Percentiles rank a stretch among this genome's conserved stretches.
phyloP scores from a whole-genome alignment of 1,284 basidiomycete genomes.

The Fomitopsis betulina region DNA sequence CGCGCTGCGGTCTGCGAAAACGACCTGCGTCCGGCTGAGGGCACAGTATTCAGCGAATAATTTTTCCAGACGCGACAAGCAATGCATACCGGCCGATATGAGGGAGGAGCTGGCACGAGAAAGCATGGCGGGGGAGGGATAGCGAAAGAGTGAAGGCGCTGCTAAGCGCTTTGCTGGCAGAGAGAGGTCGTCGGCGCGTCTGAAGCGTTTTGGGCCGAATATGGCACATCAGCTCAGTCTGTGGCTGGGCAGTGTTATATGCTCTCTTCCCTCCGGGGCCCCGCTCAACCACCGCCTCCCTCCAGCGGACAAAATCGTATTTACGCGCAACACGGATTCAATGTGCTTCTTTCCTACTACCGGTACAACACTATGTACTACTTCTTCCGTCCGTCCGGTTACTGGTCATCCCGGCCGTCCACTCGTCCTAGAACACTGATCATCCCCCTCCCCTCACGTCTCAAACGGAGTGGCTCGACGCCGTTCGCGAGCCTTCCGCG shows the following conservation, averaged over 20 bases:
- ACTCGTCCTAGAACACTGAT: neutral
- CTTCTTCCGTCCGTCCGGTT: neutral
- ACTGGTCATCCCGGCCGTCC: neutral
- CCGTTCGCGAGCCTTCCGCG: slow-evolving; percentile 66
- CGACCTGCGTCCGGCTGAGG: slow-evolving; percentile 61
- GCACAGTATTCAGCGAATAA: slow-evolving; percentile 10
- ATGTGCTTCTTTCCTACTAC: neutral
- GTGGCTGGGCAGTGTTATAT: neutral
- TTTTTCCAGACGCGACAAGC: neutral
- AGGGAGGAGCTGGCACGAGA: slow-evolving; percentile 56
- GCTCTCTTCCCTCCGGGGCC: neutral
- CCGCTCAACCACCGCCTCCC: neutral
- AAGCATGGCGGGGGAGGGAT: slow-evolving; percentile 40
- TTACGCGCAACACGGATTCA: neutral
- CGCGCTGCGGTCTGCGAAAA: slow-evolving; percentile 76
- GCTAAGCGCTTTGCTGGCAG: slow-evolving; percentile 13
- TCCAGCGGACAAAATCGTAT: neutral
- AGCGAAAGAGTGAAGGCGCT: slow-evolving; percentile 15
- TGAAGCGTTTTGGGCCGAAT: slow-evolving; percentile 1
- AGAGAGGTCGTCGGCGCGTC: neutral
- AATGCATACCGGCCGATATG: slow-evolving; percentile 41
- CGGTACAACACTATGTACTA: neutral
- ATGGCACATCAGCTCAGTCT: slow-evolving; percentile 1
- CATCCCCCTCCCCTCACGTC: slow-evolving; percentile 19
- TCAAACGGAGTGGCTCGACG: slow-evolving; percentile 46